These are phyloP conservation scores for Zygosaccharomyces rouxii DNA, from an alignment of 805 yeast genomes.

Conservation along the genomic window DNA sequence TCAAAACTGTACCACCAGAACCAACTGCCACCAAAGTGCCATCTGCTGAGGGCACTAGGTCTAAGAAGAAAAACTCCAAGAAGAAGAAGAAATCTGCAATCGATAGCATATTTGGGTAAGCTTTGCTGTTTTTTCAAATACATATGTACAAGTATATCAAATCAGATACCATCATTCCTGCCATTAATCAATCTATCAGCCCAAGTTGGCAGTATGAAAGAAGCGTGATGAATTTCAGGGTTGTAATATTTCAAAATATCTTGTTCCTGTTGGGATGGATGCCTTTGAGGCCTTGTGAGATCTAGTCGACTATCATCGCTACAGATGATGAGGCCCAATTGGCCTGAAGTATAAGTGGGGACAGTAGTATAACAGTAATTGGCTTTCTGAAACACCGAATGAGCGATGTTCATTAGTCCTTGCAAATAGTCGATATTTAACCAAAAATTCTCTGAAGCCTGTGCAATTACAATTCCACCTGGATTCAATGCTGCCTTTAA, in stretches of 20 bases:
- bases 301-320: slow-evolving; percentile 47
- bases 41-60: slow-evolving; percentile 4
- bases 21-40: background rate
- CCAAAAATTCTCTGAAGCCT: slow-evolving; percentile 75
- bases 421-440: slow-evolving; percentile 52
- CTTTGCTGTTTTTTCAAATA: slow-evolving; percentile 4
- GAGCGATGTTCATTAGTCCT: slow-evolving; percentile 45
- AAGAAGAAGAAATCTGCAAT: slow-evolving; percentile 55
- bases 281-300: slow-evolving; percentile 51
- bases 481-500: slow-evolving; percentile 57
- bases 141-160: slow-evolving; percentile 17
- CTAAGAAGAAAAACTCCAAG: slow-evolving; percentile 35
- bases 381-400: slow-evolving; percentile 55
- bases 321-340: slow-evolving; percentile 73
- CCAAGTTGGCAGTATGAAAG: slow-evolving; percentile 80
- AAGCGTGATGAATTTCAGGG: slow-evolving; percentile 58
- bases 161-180: background rate
- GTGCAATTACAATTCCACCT: slow-evolving; percentile 72
- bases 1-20: slow-evolving; percentile 16
- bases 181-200: slow-evolving; percentile 43
- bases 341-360: slow-evolving; percentile 87
- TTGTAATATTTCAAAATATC: slow-evolving; percentile 61
- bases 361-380: slow-evolving; percentile 73
- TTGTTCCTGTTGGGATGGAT: slow-evolving; percentile 44
- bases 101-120: slow-evolving; percentile 68